Conservation (phyloP, 1,139 yeast species). For the Kurtzmaniella quercitrusa region DNA sequence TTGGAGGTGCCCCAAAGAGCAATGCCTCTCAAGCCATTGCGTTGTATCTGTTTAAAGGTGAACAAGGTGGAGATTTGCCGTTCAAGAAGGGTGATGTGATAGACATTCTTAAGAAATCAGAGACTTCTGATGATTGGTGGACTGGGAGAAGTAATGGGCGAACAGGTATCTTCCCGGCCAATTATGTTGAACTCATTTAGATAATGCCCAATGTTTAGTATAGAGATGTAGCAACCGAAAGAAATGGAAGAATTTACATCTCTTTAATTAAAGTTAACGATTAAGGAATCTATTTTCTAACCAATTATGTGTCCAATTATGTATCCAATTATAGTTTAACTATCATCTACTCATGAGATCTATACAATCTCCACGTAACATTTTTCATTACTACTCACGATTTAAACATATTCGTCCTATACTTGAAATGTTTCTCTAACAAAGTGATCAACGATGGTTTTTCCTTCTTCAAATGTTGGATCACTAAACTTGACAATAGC, state of each 20-base stretch:
- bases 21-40: slow-evolving; percentile 83
- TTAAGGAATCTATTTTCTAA: no score
- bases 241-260: no score
- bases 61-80: slow-evolving; percentile 85
- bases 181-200: slow-evolving; percentile 80
- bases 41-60: slow-evolving; percentile 81
- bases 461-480: slow-evolving; percentile 61
- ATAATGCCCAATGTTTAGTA: neutral
- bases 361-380: no score
- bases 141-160: slow-evolving; percentile 81
- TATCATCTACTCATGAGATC: no score
- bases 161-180: slow-evolving; percentile 96
- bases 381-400: no score
- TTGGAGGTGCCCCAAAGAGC: slow-evolving; percentile 38
- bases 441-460: slow-evolving; percentile 63
- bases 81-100: slow-evolving; percentile 96
- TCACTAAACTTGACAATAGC: slow-evolving; percentile 63
- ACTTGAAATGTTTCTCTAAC: slow-evolving; percentile 31
- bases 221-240: no score
- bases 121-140: slow-evolving; percentile 97
- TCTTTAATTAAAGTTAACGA: no score
- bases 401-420: no score
- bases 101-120: slow-evolving; percentile 77
- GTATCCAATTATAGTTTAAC: no score
- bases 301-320: no score